Conservation (phyloP, 164 flowering plant species). For the Magnolia sinica region DNA sequence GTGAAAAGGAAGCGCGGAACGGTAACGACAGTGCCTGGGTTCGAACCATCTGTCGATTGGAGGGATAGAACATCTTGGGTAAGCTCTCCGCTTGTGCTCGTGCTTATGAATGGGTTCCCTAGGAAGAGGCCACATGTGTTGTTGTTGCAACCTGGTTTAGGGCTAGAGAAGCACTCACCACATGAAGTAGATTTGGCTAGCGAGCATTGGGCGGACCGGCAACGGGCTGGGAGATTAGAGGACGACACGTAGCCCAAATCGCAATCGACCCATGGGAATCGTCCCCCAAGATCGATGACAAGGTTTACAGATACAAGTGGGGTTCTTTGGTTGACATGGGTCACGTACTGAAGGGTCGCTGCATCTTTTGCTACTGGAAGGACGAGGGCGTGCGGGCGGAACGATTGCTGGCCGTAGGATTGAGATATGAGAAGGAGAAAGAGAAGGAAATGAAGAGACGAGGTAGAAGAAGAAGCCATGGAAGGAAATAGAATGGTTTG, state of each 20-base stretch:
- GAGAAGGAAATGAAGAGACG: background rate
- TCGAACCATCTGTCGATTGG: slow-evolving; percentile 27
- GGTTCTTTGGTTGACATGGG: slow-evolving; percentile 22
- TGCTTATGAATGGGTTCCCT: slow-evolving; percentile 17
- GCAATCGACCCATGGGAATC: slow-evolving; percentile 30
- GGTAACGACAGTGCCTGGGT: slow-evolving; percentile 18
- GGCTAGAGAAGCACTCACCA: slow-evolving; percentile 7
- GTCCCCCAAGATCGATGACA: slow-evolving; percentile 26
- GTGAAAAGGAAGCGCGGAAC: slow-evolving; percentile 24
- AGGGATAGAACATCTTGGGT: slow-evolving; percentile 20
- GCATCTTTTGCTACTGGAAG: slow-evolving; percentile 30
- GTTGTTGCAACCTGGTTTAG: slow-evolving; percentile 26
- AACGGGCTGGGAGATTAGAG: slow-evolving; percentile 17
- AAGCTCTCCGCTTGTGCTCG: slow-evolving; percentile 13
- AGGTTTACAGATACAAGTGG: slow-evolving; percentile 21
- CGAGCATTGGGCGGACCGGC: slow-evolving; percentile 28
- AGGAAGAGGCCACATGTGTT: slow-evolving; percentile 23
- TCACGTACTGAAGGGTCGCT: slow-evolving; percentile 25
- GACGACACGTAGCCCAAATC: slow-evolving; percentile 20
- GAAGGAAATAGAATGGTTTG: background rate
- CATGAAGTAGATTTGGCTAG: slow-evolving; percentile 14
- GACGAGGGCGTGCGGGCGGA: slow-evolving; percentile 22
- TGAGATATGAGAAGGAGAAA: slow-evolving; percentile 3
- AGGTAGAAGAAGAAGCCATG: background rate
- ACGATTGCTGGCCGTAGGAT: slow-evolving; percentile 10